Evolutionary conservation across 2,329 filamentous ascomycete genomes (phyloP), one percentile per base, ranked within the genome.

Genomic region (Pyrenophora teres): DNA sequence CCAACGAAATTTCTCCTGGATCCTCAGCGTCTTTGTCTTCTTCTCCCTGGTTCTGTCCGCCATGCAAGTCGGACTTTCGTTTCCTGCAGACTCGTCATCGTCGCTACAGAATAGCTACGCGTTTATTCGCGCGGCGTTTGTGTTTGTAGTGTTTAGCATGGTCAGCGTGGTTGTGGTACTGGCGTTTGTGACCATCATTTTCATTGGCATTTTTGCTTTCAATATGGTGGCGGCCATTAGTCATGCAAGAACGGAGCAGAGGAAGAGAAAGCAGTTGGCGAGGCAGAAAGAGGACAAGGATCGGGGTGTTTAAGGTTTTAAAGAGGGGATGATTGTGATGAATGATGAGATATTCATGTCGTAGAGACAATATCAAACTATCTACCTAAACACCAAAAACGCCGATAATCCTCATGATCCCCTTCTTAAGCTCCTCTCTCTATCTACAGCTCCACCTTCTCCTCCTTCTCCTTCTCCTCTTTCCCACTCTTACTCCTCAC

Each of bases 21-120:
- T 74, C 3, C 58, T 74, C 7, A 59, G 72, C 27, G 64, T 73
- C 4, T 74, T 73, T 36, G 71, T 74, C 2, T 74, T 72, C 59
- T 70, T 75, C 50, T 65, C 62, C 4, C 52, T 75, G 3, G 69
- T 73, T 4, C 53, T 74, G 6, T 65, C 67, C 2, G 72, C 72
- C 1, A 75, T 75, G 72, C 72, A 74, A 41, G 72, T 75, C 6
- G 72, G 72, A 6, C 37, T 46, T n/a, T 39, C 43, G 16, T 39
- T 46, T 8, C 43, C 43, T 1, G 21, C 18, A 18, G 18, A 18
- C 6, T 39, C 43, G 2, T 31, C 36, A 6, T n/a, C 9, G 4
- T 32, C 36, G n/a, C 46, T 74, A 5, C 33, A 61, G 10, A 48
- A 55, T 3, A 64, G 65, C 36, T 23, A 46, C 0, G 54, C 56